Evolutionary conservation across 257 asterid species (phyloP).

Genomic region (Solanum tacnaense): DNA sequence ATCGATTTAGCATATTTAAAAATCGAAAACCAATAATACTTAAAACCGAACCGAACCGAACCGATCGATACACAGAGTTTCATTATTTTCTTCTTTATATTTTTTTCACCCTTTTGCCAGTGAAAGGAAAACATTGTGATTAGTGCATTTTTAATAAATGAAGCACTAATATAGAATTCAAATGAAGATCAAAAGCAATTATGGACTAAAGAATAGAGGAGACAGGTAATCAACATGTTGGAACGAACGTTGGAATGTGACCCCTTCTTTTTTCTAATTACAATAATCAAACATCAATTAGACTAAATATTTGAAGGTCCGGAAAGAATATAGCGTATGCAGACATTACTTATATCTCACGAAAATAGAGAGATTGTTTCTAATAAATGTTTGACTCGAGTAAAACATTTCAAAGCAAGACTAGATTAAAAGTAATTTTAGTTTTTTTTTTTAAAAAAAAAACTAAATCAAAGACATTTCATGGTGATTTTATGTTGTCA

Average conservation of each 20-base stretch:
- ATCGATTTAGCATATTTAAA: no score
- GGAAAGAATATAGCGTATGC: no score
- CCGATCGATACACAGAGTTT: not conserved
- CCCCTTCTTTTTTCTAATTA: not conserved
- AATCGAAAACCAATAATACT: no score
- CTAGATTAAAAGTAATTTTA: not conserved
- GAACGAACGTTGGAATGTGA: not conserved
- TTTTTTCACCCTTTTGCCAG: not conserved
- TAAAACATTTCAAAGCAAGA: not conserved
- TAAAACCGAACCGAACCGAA: no score
- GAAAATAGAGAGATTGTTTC: not conserved
- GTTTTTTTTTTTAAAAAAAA: not conserved
- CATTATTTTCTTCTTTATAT: not conserved
- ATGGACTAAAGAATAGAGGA: not conserved
- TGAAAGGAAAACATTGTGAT: not conserved
- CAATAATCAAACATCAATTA: not conserved
- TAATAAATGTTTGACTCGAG: not conserved
- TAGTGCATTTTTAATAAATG: not conserved
- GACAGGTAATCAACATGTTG: not conserved
- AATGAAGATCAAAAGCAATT: not conserved
- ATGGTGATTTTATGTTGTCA: not conserved
- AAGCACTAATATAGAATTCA: not conserved
- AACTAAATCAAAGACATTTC: not conserved
- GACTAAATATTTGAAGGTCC: fast-evolving
- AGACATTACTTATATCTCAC: not conserved